Evolutionary conservation across 306 rosid species (phyloP).

Genomic region (Luffa acutangula): DNA sequence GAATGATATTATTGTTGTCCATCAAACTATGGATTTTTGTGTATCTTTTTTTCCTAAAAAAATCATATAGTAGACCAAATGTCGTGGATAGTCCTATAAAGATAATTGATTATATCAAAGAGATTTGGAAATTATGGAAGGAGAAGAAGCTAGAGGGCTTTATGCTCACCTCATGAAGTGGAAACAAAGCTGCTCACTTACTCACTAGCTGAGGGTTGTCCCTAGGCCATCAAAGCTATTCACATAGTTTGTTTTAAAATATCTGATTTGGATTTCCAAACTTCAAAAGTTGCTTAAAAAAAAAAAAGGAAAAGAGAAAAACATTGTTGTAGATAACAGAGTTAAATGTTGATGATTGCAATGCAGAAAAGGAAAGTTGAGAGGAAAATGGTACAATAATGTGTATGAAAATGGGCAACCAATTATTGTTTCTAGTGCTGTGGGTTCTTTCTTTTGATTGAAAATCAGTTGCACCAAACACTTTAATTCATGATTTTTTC

Average conservation of each 20-base stretch:
- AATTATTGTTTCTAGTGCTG: not conserved
- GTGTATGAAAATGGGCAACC: not conserved
- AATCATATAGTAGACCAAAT: too few species aligned
- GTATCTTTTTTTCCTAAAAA: too few species aligned
- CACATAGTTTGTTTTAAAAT: not conserved
- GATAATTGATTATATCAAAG: not conserved
- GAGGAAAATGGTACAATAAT: not conserved
- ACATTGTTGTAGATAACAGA: not conserved
- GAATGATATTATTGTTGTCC: too few species aligned
- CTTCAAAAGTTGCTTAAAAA: not conserved
- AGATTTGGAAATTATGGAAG: not conserved
- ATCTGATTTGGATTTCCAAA: not conserved
- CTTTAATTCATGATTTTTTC: not conserved
- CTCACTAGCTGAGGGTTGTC: not conserved
- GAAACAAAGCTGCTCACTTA: not conserved
- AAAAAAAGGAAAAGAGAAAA: not conserved
- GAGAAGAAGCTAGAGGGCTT: not conserved
- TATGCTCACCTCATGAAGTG: not conserved
- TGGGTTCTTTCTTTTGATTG: not conserved
- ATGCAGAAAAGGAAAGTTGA: not conserved
- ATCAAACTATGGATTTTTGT: not conserved
- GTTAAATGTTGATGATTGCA: not conserved
- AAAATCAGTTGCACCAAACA: conserved; percentile 1
- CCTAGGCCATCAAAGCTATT: not conserved
- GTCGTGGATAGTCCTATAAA: not conserved